phyloP scores from a whole-genome alignment of 2,329 filamentous ascomycete species.

The Claviceps purpurea region DNA sequence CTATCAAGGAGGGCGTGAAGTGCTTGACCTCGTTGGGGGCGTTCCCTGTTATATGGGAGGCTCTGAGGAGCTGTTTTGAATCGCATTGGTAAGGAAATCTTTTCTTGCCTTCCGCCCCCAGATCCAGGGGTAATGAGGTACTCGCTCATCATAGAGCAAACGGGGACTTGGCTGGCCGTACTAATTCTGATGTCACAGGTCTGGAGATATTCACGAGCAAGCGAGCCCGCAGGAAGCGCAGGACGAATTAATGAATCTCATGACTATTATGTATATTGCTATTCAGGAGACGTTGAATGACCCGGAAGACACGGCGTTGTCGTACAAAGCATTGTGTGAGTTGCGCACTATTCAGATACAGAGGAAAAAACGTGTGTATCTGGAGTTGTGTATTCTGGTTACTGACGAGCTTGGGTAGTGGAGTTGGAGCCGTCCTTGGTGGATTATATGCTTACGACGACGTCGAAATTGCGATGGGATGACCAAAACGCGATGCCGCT shows the following conservation, averaged over 20 bases:
- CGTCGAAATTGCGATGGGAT: constrained; percentile 60
- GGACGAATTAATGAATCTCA: constrained; percentile 48
- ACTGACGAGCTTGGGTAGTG: constrained; percentile 21
- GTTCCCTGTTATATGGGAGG: constrained; percentile 36
- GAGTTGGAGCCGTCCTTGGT: constrained; percentile 54
- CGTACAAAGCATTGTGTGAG: constrained; percentile 38
- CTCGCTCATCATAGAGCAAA: no score
- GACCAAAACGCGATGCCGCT: constrained; percentile 48
- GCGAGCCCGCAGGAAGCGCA: constrained; percentile 36
- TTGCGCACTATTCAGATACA: constrained; percentile 6
- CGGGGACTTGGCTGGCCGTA: no score
- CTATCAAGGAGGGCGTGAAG: constrained; percentile 41
- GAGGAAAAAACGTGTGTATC: not conserved
- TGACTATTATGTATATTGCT: constrained; percentile 48
- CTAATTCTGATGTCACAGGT: constrained; percentile 20
- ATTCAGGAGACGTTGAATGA: constrained; percentile 44
- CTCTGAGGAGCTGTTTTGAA: constrained; percentile 35
- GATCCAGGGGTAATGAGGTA: no score
- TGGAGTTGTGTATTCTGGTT: not conserved
- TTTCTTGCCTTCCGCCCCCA: not conserved
- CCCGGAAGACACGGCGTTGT: constrained; percentile 31
- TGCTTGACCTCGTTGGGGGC: constrained; percentile 38
- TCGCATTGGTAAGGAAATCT: constrained; percentile 31
- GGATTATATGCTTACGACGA: constrained; percentile 56
- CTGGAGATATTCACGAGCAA: constrained; percentile 31